These are phyloP conservation scores for Trichoderma aggressivum DNA, from an alignment of 2,329 filamentous ascomycete species.

Conservation along the genomic window DNA sequence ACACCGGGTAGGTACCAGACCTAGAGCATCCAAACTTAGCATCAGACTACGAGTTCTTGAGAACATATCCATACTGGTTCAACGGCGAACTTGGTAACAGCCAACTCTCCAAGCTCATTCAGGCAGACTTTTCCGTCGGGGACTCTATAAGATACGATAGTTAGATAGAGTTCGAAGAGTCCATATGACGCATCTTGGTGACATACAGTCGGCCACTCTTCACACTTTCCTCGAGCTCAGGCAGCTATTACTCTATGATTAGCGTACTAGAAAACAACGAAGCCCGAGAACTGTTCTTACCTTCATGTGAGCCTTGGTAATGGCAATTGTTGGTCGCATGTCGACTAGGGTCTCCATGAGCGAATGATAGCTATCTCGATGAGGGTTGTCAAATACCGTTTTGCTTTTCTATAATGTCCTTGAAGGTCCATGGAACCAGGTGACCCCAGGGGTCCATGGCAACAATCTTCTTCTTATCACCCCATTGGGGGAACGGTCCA, in stretches of 20 bases:
- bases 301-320: slow-evolving; percentile 93
- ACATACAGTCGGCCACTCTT: slow-evolving; percentile 67
- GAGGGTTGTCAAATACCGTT: slow-evolving; percentile 46
- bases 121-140: slow-evolving; percentile 87
- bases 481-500: slow-evolving; percentile 87
- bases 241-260: slow-evolving; percentile 49
- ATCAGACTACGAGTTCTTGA: background rate
- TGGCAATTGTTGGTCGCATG: slow-evolving; percentile 84
- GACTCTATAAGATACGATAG: slow-evolving; percentile 36
- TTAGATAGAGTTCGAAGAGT: slow-evolving; percentile 18
- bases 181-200: background rate
- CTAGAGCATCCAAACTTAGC: slow-evolving; percentile 27
- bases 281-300: slow-evolving; percentile 28
- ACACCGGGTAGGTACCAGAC: slow-evolving; percentile 83
- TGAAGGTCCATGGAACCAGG: slow-evolving; percentile 78
- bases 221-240: slow-evolving; percentile 88
- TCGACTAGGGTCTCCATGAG: slow-evolving; percentile 53
- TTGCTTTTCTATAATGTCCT: slow-evolving; percentile 72
- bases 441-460: slow-evolving; percentile 96
- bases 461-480: slow-evolving; percentile 87
- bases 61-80: slow-evolving; percentile 67
- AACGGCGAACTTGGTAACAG: slow-evolving; percentile 94
- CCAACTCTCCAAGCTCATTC: slow-evolving; percentile 80
- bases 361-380: slow-evolving; percentile 16
- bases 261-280: background rate